Percentiles rank a stretch among this genome's conserved stretches.
Evolutionary conservation across 2,329 filamentous ascomycete genomes (phyloP).

Genomic region (Sclerotinia borealis): DNA sequence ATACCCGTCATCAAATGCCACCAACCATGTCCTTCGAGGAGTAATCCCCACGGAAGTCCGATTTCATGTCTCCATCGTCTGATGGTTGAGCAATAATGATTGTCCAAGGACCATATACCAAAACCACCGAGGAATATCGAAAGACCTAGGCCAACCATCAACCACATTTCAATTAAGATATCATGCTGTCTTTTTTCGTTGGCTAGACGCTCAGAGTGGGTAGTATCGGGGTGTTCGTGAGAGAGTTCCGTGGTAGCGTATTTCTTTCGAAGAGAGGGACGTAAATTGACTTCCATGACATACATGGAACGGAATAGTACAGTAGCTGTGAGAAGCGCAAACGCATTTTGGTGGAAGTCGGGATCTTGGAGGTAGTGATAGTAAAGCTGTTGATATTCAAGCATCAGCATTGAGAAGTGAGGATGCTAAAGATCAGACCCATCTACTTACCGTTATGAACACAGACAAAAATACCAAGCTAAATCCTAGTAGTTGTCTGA

Average conservation of each 20-base stretch:
- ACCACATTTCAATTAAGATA: slow-evolving; percentile 63
- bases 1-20: slow-evolving; percentile 70
- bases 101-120: slow-evolving; percentile 62
- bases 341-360: slow-evolving; percentile 66
- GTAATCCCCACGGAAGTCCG: slow-evolving; percentile 64
- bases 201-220: slow-evolving; percentile 45
- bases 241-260: slow-evolving; percentile 35
- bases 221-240: slow-evolving; percentile 32
- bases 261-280: slow-evolving; percentile 42
- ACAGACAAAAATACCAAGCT: slow-evolving; percentile 45
- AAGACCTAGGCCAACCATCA: slow-evolving; percentile 55
- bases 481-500: slow-evolving; percentile 45
- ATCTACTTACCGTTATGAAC: slow-evolving; percentile 48
- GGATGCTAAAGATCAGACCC: not conserved
- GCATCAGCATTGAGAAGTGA: not conserved
- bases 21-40: slow-evolving; percentile 69
- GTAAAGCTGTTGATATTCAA: slow-evolving; percentile 39
- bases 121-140: slow-evolving; percentile 61
- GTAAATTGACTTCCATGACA: slow-evolving; percentile 61
- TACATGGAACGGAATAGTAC: slow-evolving; percentile 55
- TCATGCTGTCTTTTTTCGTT: slow-evolving; percentile 50
- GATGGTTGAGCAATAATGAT: slow-evolving; percentile 46
- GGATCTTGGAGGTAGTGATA: slow-evolving; percentile 72
- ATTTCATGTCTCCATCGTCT: slow-evolving; percentile 51
- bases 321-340: slow-evolving; percentile 54